Evolutionary conservation across 2,329 filamentous ascomycete genomes (phyloP).

Genomic region (Claviceps sp.): DNA sequence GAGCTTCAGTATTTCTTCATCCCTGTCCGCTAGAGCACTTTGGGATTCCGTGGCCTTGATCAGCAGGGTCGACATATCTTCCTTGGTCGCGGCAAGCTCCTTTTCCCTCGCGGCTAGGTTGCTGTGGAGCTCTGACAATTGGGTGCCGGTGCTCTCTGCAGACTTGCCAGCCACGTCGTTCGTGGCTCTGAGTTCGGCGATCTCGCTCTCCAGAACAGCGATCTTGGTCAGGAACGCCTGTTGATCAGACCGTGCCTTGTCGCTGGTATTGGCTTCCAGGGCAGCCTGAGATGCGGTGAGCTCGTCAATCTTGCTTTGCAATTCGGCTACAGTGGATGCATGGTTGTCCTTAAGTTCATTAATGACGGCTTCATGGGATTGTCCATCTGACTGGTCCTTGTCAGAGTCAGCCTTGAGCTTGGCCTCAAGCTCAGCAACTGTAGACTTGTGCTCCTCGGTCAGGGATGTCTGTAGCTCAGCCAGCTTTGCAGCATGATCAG

Average conservation of each 20-base stretch:
- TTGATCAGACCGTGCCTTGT: conserved; percentile 30
- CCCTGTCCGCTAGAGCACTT: conserved; percentile 32
- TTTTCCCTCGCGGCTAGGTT: conserved; percentile 29
- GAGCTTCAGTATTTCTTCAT: conserved; percentile 34
- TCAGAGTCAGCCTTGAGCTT: conserved; percentile 38
- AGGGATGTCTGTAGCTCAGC: conserved; percentile 36
- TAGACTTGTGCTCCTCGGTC: conserved; percentile 34
- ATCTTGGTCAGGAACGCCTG: conserved; percentile 32
- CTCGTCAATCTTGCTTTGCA: conserved; percentile 43
- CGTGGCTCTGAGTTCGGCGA: conserved; percentile 36
- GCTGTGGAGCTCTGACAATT: conserved; percentile 25
- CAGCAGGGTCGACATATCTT: conserved; percentile 28
- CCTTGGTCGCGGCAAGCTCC: conserved; percentile 32
- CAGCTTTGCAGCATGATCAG: conserved; percentile 36
- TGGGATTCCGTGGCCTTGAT: conserved; percentile 34
- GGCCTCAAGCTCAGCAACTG: conserved; percentile 35
- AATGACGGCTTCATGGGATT: conserved; percentile 35
- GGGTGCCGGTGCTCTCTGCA: conserved; percentile 24
- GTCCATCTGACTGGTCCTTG: conserved; percentile 29
- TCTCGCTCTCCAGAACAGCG: conserved; percentile 36
- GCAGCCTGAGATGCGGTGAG: conserved; percentile 33
- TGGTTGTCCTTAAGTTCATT: conserved; percentile 37
- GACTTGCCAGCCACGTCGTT: conserved; percentile 34
- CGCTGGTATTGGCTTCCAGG: conserved; percentile 30
- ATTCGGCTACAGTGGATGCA: conserved; percentile 30